Percentiles rank a stretch among this genome's conserved stretches.
Conservation (phyloP, 768 basidiomycete genomes). For the Agrocybe pediades region DNA sequence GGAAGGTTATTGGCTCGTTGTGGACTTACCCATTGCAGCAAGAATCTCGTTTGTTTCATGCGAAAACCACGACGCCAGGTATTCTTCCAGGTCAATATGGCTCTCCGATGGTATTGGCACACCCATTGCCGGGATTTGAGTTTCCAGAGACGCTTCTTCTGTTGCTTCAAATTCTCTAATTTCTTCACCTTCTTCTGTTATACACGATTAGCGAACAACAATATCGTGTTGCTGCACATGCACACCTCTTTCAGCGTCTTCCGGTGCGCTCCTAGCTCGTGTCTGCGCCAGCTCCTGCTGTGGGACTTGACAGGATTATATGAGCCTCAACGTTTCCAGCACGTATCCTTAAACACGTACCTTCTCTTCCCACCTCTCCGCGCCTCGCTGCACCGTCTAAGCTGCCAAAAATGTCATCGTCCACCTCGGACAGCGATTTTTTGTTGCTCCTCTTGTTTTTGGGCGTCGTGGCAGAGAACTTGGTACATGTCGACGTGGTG, state of each 20-base stretch:
- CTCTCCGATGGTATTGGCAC: background rate
- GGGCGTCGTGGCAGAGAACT: constrained; percentile 15
- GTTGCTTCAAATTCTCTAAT: background rate
- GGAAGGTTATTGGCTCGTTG: background rate
- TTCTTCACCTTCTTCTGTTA: too few species aligned
- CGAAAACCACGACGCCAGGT: constrained; percentile 18
- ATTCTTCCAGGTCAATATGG: constrained; percentile 13
- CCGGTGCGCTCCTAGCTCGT: background rate
- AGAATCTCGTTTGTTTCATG: constrained; percentile 9
- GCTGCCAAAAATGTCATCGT: constrained; percentile 17
- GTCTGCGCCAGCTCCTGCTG: background rate
- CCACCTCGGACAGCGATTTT: constrained; percentile 9
- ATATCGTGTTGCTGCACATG: too few species aligned
- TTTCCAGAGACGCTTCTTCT: background rate
- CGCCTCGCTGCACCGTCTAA: background rate
- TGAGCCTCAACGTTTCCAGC: background rate
- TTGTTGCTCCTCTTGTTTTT: constrained; percentile 16
- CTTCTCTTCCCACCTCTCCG: background rate
- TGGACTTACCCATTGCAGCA: constrained; percentile 6
- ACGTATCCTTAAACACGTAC: background rate
- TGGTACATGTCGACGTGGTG: constrained; percentile 15
- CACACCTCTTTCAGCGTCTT: background rate
- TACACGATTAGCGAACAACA: too few species aligned
- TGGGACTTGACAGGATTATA: background rate
- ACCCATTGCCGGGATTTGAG: background rate